Evolutionary conservation across 1,139 yeast genomes (phyloP), one percentile per base, ranked within the genome.

Genomic region (Hansenula lynferdii): DNA sequence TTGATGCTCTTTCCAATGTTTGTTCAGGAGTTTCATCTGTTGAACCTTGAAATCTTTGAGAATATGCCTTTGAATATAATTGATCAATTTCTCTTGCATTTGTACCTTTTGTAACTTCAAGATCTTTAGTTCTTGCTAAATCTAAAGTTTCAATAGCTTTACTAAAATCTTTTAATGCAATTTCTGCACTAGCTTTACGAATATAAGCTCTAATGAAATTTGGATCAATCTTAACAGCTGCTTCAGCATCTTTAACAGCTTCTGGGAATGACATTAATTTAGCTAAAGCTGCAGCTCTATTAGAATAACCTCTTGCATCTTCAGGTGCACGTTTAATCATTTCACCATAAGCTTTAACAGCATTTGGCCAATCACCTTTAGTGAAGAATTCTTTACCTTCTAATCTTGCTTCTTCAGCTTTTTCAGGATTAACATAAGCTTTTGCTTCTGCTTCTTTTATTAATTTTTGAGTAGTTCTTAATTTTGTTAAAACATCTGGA

Each of bases 231-330:
- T 76, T 79, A 54, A 94, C 86, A 34, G 98, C 99, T 46, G 67
- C 62, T 59, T 92, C 86, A 70, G 97, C 89, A 65, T 94, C 99
- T 56, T 75, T 75, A 45, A 94, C 81, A 12, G 96, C 97, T 54
- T 90, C 98, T 28, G 97, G 97, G 85, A 90, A 92, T 16, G 97
- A 86, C 84, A 92, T 80, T 51, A 94, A 76, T 65, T 94, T 94
- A 38, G 95, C 80, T 59, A 85, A 77, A 1, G 96, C 96, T 30
- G 98, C 98, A 39, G 99, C 98, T 66, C 98, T 85, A 69, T 94
- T 94, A 33, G 96, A 89, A 64, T 90, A 94, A 40, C 97, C 98
- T 64, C 97, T 80, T 26, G 96, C 95, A 64, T 94, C 98, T 42
- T 81, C 80, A 42, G 99, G 99, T 4, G 94, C 90, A 61, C 99